These are phyloP conservation scores for Sequoia sempervirens DNA, from an alignment of 75 land plant species.

Conservation along the genomic window DNA sequence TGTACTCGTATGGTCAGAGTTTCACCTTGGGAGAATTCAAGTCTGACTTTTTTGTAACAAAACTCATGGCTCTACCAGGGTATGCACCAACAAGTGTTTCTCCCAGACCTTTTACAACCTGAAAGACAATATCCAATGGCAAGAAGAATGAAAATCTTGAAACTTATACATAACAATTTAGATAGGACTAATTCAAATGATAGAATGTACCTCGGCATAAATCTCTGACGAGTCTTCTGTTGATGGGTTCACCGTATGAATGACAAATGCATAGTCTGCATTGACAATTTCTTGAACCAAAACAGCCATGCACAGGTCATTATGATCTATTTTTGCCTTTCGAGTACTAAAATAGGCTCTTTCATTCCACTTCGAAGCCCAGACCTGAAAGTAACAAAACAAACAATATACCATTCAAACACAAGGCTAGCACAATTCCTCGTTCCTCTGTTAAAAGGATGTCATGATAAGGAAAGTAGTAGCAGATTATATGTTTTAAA, in stretches of 20 bases:
- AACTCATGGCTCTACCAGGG: conserved; percentile 96
- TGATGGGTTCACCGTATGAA: conserved; percentile 99
- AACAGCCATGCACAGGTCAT: conserved; percentile 95
- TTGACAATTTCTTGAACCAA: conserved; percentile 92
- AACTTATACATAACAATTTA: background rate
- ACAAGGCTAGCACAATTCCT: background rate
- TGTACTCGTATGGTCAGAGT: background rate
- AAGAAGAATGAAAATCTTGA: conserved; percentile 4
- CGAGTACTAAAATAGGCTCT: conserved; percentile 96
- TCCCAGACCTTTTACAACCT: conserved; percentile 97
- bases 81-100: conserved; percentile 99
- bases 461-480: background rate
- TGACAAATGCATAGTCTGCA: conserved; percentile 99
- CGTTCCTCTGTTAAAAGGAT: background rate
- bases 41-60: conserved; percentile 75
- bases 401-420: background rate
- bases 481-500: background rate
- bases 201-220: conserved; percentile 83
- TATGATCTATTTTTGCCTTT: conserved; percentile 86
- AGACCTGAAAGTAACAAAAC: conserved; percentile 54
- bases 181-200: background rate
- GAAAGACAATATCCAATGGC: background rate
- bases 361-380: conserved; percentile 99
- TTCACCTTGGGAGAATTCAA: conserved; percentile 71
- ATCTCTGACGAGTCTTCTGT: conserved; percentile 92